Evolutionary conservation across 768 basidiomycete genomes (phyloP).

Genomic region (Leccinum variicolor): DNA sequence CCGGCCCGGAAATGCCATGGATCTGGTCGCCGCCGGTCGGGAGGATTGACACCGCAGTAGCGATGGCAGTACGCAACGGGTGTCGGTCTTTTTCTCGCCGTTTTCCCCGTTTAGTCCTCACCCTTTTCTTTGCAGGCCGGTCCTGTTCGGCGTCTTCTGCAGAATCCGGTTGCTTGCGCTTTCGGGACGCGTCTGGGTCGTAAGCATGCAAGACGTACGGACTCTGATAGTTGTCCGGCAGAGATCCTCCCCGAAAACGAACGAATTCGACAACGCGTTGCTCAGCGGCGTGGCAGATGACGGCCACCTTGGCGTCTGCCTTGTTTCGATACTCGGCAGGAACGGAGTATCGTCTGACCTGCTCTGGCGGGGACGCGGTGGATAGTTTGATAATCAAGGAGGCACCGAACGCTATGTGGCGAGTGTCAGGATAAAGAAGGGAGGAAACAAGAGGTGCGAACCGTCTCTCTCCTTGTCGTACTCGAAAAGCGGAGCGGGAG

Average conservation of each 20-base stretch:
- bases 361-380: conserved; percentile 27
- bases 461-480: conserved; percentile 50
- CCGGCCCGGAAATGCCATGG: conserved; percentile 16
- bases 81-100: conserved; percentile 10
- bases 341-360: conserved; percentile 44
- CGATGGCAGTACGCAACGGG: background rate
- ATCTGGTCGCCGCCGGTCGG: conserved; percentile 11
- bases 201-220: conserved; percentile 31
- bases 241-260: conserved; percentile 45
- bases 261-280: conserved; percentile 58
- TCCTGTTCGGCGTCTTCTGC: conserved; percentile 13
- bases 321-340: conserved; percentile 52
- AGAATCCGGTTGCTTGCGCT: conserved; percentile 36
- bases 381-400: conserved; percentile 43
- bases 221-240: conserved; percentile 40
- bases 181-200: conserved; percentile 27
- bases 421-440: background rate
- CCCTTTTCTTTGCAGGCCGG: conserved; percentile 22
- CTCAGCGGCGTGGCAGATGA: conserved; percentile 48
- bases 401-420: conserved; percentile 52
- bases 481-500: conserved; percentile 38
- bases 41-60: background rate
- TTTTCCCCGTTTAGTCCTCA: conserved; percentile 27
- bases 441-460: conserved; percentile 23
- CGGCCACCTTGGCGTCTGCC: conserved; percentile 61